phyloP scores from a whole-genome alignment of 1,139 yeast genomes.

The Debaryomycetaceae sp. region DNA sequence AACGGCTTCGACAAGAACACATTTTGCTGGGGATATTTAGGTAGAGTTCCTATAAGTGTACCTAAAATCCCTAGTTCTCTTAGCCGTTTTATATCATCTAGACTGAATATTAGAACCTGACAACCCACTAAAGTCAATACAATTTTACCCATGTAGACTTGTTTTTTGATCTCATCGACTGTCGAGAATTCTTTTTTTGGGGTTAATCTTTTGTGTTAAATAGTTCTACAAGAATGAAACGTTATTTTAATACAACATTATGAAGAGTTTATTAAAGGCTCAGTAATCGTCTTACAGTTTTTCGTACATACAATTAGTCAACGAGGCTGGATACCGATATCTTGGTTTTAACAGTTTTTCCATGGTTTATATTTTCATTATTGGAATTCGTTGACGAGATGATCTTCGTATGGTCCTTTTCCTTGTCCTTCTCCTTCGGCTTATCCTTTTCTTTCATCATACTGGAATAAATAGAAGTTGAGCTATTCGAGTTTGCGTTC shows the following conservation, averaged over 20 bases:
- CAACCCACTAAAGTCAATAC: slow-evolving; percentile 35
- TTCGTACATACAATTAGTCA: slow-evolving; percentile 3
- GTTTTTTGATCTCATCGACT: neutral
- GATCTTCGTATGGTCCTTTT: neutral
- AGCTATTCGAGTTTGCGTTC: slow-evolving; percentile 2
- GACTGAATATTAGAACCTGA: slow-evolving; percentile 46
- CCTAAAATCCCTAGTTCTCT: slow-evolving; percentile 66
- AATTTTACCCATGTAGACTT: slow-evolving; percentile 3
- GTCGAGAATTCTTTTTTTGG: neutral
- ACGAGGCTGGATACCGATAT: slow-evolving; percentile 17
- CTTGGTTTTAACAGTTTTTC: slow-evolving; percentile 12
- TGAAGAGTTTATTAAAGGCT: neutral
- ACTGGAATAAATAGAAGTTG: slow-evolving; percentile 3
- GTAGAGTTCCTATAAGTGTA: slow-evolving; percentile 73
- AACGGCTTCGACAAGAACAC: slow-evolving; percentile 80
- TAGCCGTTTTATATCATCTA: slow-evolving; percentile 49
- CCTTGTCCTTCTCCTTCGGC: neutral
- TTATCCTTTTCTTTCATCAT: slow-evolving; percentile 2
- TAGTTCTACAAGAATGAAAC: neutral
- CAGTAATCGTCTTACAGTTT: neutral
- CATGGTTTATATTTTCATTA: slow-evolving; percentile 2
- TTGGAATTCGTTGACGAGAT: neutral
- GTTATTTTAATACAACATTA: neutral
- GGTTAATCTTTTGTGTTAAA: neutral
- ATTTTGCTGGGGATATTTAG: slow-evolving; percentile 90